phyloP scores from a whole-genome alignment of 2,329 filamentous ascomycete species.

The Xylariales sp. region DNA sequence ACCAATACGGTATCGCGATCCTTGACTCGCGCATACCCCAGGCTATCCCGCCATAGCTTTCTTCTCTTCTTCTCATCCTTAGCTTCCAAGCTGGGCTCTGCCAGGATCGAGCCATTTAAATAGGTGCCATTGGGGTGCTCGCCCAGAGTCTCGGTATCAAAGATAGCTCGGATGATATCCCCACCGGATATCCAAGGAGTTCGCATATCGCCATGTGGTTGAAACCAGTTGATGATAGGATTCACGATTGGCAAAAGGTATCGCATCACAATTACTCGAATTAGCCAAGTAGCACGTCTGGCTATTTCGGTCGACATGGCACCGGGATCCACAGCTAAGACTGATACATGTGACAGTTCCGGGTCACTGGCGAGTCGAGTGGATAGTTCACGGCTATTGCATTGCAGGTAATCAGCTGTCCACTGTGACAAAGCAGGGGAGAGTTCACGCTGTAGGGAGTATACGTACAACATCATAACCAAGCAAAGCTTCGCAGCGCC shows the following conservation, averaged over 20 bases:
- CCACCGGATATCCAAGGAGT: conserved; percentile 22
- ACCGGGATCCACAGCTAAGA: conserved; percentile 30
- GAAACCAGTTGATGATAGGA: conserved; percentile 11
- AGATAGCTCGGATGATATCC: conserved; percentile 21
- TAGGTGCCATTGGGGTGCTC: conserved; percentile 15
- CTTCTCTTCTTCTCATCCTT: conserved; percentile 14
- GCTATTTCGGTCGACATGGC: too few relatives aligned
- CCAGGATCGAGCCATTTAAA: conserved; percentile 13
- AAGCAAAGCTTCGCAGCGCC: conserved; percentile 27
- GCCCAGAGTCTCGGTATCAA: conserved; percentile 21
- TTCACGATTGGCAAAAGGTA: not conserved
- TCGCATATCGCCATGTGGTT: conserved; percentile 22
- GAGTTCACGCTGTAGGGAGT: too few relatives aligned
- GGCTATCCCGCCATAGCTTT: conserved; percentile 14
- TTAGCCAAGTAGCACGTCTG: conserved; percentile 11
- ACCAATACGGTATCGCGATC: conserved; percentile 16
- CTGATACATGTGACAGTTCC: conserved; percentile 20
- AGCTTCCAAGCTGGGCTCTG: conserved; percentile 13
- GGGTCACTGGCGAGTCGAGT: conserved; percentile 23
- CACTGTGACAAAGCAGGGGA: too few relatives aligned
- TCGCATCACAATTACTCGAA: not conserved
- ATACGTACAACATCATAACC: conserved; percentile 29
- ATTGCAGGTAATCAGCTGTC: too few relatives aligned
- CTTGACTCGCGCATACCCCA: conserved; percentile 12
- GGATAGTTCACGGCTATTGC: conserved; percentile 25